These are phyloP conservation scores for Paecilomyces variotii DNA, from an alignment of 2,329 filamentous ascomycete species.

Conservation along the genomic window DNA sequence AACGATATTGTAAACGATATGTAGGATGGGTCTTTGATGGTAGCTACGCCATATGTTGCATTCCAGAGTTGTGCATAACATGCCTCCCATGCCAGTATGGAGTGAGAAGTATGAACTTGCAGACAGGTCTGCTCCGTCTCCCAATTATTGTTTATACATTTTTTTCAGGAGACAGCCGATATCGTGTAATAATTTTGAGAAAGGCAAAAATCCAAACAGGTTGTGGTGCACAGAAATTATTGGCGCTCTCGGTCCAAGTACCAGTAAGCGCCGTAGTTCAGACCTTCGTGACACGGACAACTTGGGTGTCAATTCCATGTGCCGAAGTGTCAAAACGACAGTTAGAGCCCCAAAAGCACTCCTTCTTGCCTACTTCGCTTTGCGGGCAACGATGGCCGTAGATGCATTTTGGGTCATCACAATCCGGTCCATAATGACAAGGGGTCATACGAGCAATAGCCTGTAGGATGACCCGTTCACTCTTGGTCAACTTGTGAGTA, in stretches of 20 bases:
- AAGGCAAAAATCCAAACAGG: not conserved
- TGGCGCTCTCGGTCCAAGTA: not conserved
- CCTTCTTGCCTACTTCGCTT: slow-evolving; percentile 42
- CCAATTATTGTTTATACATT: not conserved
- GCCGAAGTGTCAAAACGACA: slow-evolving; percentile 52
- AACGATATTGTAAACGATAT: not conserved
- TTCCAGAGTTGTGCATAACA: not conserved
- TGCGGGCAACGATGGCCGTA: slow-evolving; percentile 57
- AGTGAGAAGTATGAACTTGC: not conserved
- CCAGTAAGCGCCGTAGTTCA: slow-evolving; percentile 12
- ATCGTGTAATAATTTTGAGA: not conserved
- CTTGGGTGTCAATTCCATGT: slow-evolving; percentile 50
- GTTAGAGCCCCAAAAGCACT: slow-evolving; percentile 49
- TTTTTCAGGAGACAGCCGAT: not conserved
- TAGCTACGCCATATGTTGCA: not conserved
- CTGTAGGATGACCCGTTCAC: slow-evolving; percentile 47
- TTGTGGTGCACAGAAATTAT: not conserved
- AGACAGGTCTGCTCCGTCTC: not conserved
- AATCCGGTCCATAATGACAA: slow-evolving; percentile 50
- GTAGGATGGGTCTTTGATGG: not conserved
- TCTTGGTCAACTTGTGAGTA: slow-evolving; percentile 44
- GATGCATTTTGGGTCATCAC: slow-evolving; percentile 53
- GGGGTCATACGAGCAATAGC: slow-evolving; percentile 57
- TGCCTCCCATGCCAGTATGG: not conserved
- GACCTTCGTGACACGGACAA: slow-evolving; percentile 46